phyloP scores from a whole-genome alignment of 2,329 filamentous ascomycete species.

The Capronia epimyces region DNA sequence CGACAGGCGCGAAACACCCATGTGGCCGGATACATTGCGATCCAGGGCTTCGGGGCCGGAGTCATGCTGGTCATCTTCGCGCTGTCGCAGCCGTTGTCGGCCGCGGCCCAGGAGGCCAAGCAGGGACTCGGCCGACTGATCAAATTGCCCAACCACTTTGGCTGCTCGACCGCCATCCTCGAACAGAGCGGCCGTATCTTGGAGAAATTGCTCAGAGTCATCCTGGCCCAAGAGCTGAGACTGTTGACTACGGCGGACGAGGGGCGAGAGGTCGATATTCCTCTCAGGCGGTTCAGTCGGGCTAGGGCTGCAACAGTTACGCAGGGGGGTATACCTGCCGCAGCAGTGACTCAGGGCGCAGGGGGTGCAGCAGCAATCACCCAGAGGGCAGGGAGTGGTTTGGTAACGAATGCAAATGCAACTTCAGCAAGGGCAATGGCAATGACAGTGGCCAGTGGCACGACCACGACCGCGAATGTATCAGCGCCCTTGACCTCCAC shows the following conservation, averaged over 20 bases:
- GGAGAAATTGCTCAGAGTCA: slow-evolving; percentile 9
- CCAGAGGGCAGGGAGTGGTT: no score
- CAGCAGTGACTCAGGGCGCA: no score
- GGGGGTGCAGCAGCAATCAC: no score
- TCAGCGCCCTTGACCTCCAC: no score
- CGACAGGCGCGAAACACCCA: slow-evolving; percentile 40
- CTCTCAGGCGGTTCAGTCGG: not conserved
- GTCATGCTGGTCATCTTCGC: slow-evolving; percentile 43
- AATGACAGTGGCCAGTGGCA: no score
- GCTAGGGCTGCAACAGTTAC: no score
- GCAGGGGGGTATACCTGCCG: no score
- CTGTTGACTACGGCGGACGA: slow-evolving; percentile 3
- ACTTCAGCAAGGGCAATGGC: no score
- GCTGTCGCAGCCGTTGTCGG: slow-evolving; percentile 40
- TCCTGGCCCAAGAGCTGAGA: slow-evolving; percentile 14
- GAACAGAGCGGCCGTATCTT: slow-evolving; percentile 12
- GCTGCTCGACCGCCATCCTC: slow-evolving; percentile 4
- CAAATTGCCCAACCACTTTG: slow-evolving; percentile 4
- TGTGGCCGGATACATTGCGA: slow-evolving; percentile 41
- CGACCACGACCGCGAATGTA: no score
- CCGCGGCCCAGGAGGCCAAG: slow-evolving; percentile 41
- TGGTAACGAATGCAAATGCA: no score
- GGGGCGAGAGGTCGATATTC: not conserved
- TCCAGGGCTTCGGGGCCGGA: slow-evolving; percentile 43
- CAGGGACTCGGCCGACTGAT: slow-evolving; percentile 32